Evolutionary conservation across 106 monocot genomes (phyloP).

Genomic region (Dendrobium catenatum): DNA sequence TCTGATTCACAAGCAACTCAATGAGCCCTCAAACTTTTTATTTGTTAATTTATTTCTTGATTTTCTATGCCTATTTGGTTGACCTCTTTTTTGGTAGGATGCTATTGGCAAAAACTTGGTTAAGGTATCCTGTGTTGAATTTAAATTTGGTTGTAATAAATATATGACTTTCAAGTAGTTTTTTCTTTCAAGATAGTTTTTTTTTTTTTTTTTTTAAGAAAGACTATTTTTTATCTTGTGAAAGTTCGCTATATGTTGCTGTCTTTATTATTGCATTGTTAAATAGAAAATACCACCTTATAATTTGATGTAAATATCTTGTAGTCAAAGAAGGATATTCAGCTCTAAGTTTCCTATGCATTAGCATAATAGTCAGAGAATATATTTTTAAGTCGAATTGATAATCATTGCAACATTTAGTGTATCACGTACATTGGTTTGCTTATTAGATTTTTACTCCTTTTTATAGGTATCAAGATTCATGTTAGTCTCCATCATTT

Average conservation of each 20-base stretch:
- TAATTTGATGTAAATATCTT: background rate
- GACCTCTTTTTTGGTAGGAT: no score
- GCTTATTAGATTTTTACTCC: background rate
- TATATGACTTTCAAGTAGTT: no score
- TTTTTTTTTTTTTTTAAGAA: no score
- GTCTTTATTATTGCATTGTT: background rate
- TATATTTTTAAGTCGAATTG: background rate
- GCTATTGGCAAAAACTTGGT: no score
- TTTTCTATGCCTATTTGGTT: no score
- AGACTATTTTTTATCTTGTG: background rate
- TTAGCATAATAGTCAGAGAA: background rate
- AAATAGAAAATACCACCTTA: background rate
- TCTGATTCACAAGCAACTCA: no score
- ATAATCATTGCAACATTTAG: background rate
- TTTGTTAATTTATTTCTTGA: no score
- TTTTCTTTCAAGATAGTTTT: no score
- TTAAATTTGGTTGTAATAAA: no score
- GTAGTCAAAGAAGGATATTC: background rate
- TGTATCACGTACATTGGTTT: background rate
- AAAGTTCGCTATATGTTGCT: background rate
- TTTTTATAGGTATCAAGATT: conserved; percentile 49
- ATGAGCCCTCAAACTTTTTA: no score
- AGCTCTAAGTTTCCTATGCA: background rate
- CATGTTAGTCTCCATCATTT: conserved; percentile 55
- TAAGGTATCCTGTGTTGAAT: no score